Base-by-base conservation (phyloP, 208 protist species). In the Angomonas deanei region DNA sequence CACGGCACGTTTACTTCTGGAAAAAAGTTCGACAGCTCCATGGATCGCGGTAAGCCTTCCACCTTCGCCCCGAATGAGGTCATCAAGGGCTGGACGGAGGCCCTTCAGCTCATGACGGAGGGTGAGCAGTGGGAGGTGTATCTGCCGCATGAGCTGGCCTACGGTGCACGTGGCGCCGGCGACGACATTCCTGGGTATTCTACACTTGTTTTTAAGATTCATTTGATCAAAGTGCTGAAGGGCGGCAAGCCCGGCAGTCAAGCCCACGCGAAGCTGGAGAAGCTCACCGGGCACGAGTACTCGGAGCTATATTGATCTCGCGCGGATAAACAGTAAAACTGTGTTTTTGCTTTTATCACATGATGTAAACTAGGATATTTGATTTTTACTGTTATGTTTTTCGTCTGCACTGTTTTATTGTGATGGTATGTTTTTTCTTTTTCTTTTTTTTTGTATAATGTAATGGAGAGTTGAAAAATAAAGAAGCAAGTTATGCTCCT, bases 41-140 rank as follows among this genome's bases (percentile, higher is more conserved):
- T 82, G 58, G 72, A 92, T 32, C 77, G 83, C 31, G 71, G 70
- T 33, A 42, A 58, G 38, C 86, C 92, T n/a, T 47, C 75, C 15
- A 73, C 57, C 11, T 94, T 97, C 39, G 73, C 72, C 0, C 89
- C 84, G 23, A 76, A 66, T 33, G 72, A 89, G 60, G 84, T 93
- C n/a, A 92, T 93, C 59, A 78, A 74, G 42, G 86, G 74, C 32
- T 95, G 89, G 89, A 87, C 75, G n/a, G 86, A 93, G 68, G 89
- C 84, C 23, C 74, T 95, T 13, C 86, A 92, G 84, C 75, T 86
- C 64, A 93, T 95, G 86, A 68, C 68, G 38, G 84, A 90, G 71
- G 89, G 89, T 6, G 89, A 95, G 63, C 59, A 82, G 61, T 95
- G 89, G 89, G 74, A 89, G 61, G 74, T 95, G 24, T 92, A 85